Conservation (phyloP, 208 protist species). For the Crithidia mellificae region DNA sequence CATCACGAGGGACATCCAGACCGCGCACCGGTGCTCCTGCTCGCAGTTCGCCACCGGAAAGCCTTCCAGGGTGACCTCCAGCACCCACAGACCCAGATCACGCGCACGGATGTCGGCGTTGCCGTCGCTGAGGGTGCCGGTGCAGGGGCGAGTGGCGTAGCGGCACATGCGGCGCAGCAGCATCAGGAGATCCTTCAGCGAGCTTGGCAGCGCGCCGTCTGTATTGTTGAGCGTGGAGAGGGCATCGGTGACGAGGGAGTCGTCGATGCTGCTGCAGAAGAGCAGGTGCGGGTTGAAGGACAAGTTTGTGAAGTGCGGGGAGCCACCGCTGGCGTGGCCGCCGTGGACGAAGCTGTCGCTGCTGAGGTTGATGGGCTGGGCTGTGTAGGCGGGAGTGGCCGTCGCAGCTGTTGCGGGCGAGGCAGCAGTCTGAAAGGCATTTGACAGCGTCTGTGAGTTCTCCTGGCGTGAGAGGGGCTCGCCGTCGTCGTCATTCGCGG, state of each 20-base stretch:
- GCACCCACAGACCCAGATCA: conserved; percentile 57
- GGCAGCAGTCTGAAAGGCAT: background rate
- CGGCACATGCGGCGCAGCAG: conserved; percentile 59
- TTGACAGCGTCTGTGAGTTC: background rate
- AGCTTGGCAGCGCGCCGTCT: conserved; percentile 38
- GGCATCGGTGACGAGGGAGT: conserved; percentile 40
- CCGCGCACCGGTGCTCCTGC: conserved; percentile 66
- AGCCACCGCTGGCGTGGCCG: background rate
- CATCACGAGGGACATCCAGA: conserved; percentile 67
- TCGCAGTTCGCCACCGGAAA: conserved; percentile 74
- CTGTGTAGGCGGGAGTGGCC: background rate
- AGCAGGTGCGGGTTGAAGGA: conserved; percentile 32
- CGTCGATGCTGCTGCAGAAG: conserved; percentile 42
- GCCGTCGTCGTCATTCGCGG: background rate
- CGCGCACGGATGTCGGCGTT: conserved; percentile 55
- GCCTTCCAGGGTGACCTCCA: conserved; percentile 52
- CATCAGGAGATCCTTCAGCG: conserved; percentile 64
- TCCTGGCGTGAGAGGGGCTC: background rate
- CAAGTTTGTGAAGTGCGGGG: conserved; percentile 7
- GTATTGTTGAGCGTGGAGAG: conserved; percentile 27
- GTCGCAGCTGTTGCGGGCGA: no score
- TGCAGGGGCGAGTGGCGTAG: conserved; percentile 42
- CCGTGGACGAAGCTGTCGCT: background rate
- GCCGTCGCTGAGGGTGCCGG: conserved; percentile 43
- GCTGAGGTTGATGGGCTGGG: background rate